Base-by-base conservation (phyloP, 768 basidiomycete species). In the Pluteus cervinus region DNA sequence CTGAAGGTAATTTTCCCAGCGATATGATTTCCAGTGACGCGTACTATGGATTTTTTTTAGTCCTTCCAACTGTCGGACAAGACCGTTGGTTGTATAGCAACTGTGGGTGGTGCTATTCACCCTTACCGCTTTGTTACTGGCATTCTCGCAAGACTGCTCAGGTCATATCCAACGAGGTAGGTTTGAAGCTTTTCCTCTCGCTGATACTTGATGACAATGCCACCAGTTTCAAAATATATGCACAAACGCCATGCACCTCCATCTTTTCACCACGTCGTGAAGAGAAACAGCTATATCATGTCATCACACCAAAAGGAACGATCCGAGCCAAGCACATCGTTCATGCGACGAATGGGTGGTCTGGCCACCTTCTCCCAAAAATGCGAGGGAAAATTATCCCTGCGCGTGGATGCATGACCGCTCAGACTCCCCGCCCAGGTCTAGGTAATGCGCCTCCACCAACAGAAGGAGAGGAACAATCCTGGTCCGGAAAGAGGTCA, bases 281-380 rank as follows among this genome's bases (percentile, higher is more conserved):
- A n/a, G n/a, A n/a, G n/a, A n/a, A n/a, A n/a, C 36, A 52, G 2
- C 45, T 56, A 12, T 86, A 85, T 58, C 63, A 58, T 7, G 62
- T 87, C n/a, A 43, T 52, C 14, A 90, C 88, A 1, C 64, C 79
- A 0, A 65, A 69, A 34, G 88, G 89, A 0, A 50, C 46, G 4
- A 65, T 87, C 17, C 56, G 47, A 11, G 62, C 85, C 0, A 58
- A 56, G 3, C 83, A 86, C 53, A 67, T 93, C 29, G 63, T 93
- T 8, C 88, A 90, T 52, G 85, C 86, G 2, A 90, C 87, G 3
- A 94, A 94, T 54, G 88, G 73, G 14, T 91, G 88, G 78, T 63
- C 68, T 2, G 76, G 85, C 1, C 79, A 86, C 45, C 71, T 93
- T 29, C 61, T 93, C 38, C 63, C 69, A 9, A 69, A 71, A 0